Evolutionary conservation across 331 rosid species (phyloP).

Genomic region (Stylosanthes scabra): DNA sequence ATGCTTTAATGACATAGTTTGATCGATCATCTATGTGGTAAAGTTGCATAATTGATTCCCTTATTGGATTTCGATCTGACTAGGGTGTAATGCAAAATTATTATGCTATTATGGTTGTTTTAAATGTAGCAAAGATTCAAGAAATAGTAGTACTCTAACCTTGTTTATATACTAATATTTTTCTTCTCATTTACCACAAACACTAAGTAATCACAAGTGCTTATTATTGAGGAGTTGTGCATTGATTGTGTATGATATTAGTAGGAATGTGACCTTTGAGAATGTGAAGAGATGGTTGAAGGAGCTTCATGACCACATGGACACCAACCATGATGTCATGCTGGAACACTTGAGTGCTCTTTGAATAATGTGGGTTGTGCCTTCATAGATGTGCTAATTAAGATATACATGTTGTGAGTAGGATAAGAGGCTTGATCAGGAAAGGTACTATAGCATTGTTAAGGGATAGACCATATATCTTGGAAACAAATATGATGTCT

Average conservation of each 20-base stretch:
- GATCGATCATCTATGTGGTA: not conserved
- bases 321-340: too few relatives aligned
- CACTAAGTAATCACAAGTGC: constrained; percentile 87
- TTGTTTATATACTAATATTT: too few relatives aligned
- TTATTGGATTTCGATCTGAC: not conserved
- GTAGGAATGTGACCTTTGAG: constrained; percentile 70
- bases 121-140: too few relatives aligned
- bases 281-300: constrained; percentile 39
- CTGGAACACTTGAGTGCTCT: too few relatives aligned
- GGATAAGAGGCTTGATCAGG: constrained; percentile 68
- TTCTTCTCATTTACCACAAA: constrained; percentile 39
- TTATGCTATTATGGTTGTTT: constrained; percentile 20
- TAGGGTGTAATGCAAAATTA: not conserved
- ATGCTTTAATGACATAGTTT: not conserved
- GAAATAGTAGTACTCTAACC: too few relatives aligned
- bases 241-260: constrained; percentile 77
- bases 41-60: constrained; percentile 5
- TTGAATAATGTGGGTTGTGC: constrained; percentile 61
- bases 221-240: constrained; percentile 80
- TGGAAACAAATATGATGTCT: constrained; percentile 68
- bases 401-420: constrained; percentile 48
- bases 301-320: too few relatives aligned
- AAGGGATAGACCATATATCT: constrained; percentile 66
- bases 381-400: constrained; percentile 28
- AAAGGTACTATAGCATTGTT: constrained; percentile 63